Percentiles rank a stretch among this genome's conserved stretches.
Evolutionary conservation across 2,329 filamentous ascomycete species (phyloP).

Genomic region (Fusarium zealandicum): DNA sequence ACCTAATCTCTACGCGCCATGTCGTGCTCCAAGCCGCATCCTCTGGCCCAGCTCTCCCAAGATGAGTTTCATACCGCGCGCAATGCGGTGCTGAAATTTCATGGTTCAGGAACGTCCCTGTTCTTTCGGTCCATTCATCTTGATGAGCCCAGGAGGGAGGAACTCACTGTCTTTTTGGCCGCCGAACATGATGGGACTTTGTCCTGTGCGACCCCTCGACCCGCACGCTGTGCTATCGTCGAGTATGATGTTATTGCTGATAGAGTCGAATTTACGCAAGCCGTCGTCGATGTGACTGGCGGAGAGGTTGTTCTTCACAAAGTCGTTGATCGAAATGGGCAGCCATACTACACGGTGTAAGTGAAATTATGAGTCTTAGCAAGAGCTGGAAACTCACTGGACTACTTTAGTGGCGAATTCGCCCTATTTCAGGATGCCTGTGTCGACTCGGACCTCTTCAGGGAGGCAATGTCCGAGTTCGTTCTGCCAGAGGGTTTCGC

Average conservation of each 20-base stretch:
- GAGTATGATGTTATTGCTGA: conserved; percentile 51
- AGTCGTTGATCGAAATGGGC: conserved; percentile 38
- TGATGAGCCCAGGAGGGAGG: conserved; percentile 66
- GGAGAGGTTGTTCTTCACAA: conserved; percentile 42
- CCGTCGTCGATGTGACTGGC: conserved; percentile 49
- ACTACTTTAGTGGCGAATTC: conserved; percentile 46
- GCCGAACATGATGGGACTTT: conserved; percentile 64
- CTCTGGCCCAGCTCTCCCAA: conserved; percentile 57
- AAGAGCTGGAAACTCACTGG: neutral
- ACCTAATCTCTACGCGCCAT: neutral
- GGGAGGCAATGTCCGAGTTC: conserved; percentile 56
- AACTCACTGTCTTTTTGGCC: conserved; percentile 66
- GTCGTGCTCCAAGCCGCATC: conserved; percentile 43
- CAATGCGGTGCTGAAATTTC: conserved; percentile 51
- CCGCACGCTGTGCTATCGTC: conserved; percentile 56
- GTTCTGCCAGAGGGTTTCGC: conserved; percentile 53
- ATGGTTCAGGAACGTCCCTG: conserved; percentile 35
- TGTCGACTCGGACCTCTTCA: conserved; percentile 54
- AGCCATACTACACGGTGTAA: conserved; percentile 49
- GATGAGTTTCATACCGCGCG: conserved; percentile 59
- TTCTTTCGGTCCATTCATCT: conserved; percentile 67
- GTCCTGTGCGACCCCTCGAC: conserved; percentile 51
- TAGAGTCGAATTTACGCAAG: conserved; percentile 46
- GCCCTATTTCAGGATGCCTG: conserved; percentile 50
- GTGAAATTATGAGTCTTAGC: neutral